Evolutionary conservation across 139 green algal species (phyloP), one percentile per base, ranked within the genome.

Genomic region (Micromonas commoda): DNA sequence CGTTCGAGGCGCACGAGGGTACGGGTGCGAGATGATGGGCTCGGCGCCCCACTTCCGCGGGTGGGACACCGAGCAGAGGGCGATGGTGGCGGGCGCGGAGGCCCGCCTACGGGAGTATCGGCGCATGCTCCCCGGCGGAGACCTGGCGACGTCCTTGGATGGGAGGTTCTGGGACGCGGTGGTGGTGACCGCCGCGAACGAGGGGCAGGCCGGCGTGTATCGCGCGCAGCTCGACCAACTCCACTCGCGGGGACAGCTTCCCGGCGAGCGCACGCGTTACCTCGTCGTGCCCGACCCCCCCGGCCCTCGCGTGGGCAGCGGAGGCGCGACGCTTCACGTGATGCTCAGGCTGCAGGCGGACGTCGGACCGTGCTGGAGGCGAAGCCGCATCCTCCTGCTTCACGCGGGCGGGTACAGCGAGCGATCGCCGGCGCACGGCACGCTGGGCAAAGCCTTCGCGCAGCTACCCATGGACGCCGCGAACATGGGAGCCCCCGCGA

Each of bases 391-490:
- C 3, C 64, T 86, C 1, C 33, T 83, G 21, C 73, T 86, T 3
- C 81, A 86, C 34, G 77, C 77, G 31, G 81, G 81, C 9, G 81
- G 81, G 24, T 70, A 83, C 77, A 81, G 70, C 24, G 82, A 86
- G 78, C 64, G 81, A 19, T 34, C 83, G 57, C 81, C 81, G 26
- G 78, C 32, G 64, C 69, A 76, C 69, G 38, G 39, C 3, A 31
- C 34, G 39, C 34, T 52, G 13, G 69, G 69, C 4, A 76, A 76
- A 64, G 69, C 45, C 23, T 76, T 76, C 34, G 69, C 23, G n/a
- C 24, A 63, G 34, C 37, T 76, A 5, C 69, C 69, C 3, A 65
- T 63, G 39, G 69, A 76, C 34, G 69, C 45, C 21, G 32, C 69
- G 69, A 35, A 31, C 33, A 19, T 33, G 9, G 69, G 69, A 13